These are phyloP conservation scores for Pluteus cervinus DNA, from an alignment of 768 basidiomycete genomes.

Conservation along the genomic window DNA sequence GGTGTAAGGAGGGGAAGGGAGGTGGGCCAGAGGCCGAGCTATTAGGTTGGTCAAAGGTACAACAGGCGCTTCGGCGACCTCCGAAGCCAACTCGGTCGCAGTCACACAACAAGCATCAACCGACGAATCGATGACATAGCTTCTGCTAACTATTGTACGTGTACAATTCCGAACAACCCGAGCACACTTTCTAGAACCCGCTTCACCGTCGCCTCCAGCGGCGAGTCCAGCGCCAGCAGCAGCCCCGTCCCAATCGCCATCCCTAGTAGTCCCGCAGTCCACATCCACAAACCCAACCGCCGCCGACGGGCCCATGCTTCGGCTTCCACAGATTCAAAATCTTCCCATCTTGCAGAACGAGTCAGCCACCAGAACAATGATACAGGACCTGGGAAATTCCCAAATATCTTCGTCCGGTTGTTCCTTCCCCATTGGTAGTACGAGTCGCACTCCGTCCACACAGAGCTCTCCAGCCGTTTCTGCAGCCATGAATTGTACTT, in stretches of 20 bases:
- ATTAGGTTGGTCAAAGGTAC: no score
- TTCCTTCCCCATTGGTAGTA: slow-evolving; percentile 39
- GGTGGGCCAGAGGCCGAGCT: no score
- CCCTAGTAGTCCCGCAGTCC: slow-evolving; percentile 20
- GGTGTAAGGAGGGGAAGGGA: slow-evolving; percentile 22
- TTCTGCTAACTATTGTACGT: no score
- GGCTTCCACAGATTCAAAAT: slow-evolving; percentile 35
- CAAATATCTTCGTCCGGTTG: slow-evolving; percentile 35
- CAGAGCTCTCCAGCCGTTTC: slow-evolving; percentile 36
- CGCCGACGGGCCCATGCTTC: slow-evolving; percentile 37
- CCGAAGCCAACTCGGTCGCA: slow-evolving; percentile 28
- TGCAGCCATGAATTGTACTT: slow-evolving; percentile 50
- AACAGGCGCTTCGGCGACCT: no score
- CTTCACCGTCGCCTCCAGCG: slow-evolving; percentile 17
- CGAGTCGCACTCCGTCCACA: slow-evolving; percentile 49
- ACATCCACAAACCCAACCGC: no score
- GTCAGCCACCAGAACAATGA: slow-evolving; percentile 47
- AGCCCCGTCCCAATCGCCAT: slow-evolving; percentile 15
- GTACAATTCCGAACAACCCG: no score
- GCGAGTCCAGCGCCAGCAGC: slow-evolving; percentile 13
- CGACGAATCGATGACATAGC: no score
- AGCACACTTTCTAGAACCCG: slow-evolving; percentile 10
- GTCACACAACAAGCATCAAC: no score
- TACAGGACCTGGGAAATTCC: slow-evolving; percentile 51
- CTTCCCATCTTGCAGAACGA: slow-evolving; percentile 34